Conservation (phyloP, 805 yeast genomes). For the Myxozyma geophila region DNA sequence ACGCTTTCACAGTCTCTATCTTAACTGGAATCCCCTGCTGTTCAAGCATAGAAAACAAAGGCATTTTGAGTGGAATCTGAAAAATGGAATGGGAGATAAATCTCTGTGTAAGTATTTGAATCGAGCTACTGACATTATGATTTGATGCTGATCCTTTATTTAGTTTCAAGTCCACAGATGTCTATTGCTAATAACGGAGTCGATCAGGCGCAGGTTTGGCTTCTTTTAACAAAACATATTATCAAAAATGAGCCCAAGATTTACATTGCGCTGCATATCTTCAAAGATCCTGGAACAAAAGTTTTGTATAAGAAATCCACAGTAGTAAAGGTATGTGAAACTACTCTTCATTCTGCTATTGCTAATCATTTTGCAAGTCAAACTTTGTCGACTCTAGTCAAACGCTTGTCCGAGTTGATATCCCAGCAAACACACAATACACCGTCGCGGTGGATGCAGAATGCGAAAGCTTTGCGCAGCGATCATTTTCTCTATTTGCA, state of each 20-base stretch:
- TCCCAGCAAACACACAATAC: slow-evolving; percentile 22
- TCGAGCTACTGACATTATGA: not conserved
- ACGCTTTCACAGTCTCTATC: slow-evolving; percentile 58
- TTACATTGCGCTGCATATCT: slow-evolving; percentile 25
- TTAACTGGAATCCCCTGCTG: slow-evolving; percentile 64
- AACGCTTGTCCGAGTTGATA: slow-evolving; percentile 15
- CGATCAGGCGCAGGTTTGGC: slow-evolving; percentile 17
- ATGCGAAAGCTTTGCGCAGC: not conserved
- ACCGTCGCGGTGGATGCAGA: slow-evolving; percentile 22
- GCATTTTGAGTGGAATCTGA: slow-evolving; percentile 28
- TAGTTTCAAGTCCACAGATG: slow-evolving; percentile 29
- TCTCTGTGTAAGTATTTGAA: slow-evolving; percentile 13
- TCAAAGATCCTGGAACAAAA: slow-evolving; percentile 16
- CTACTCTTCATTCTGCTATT: not conserved
- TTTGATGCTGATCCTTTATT: not conserved
- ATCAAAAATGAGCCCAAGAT: slow-evolving; percentile 8
- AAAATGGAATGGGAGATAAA: not conserved
- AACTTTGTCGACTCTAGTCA: slow-evolving; percentile 30
- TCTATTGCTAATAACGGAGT: slow-evolving; percentile 11
- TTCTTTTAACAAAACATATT: slow-evolving; percentile 26
- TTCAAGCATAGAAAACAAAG: slow-evolving; percentile 17
- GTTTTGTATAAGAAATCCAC: slow-evolving; percentile 14
- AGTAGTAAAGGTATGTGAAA: slow-evolving; percentile 10
- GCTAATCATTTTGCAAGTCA: slow-evolving; percentile 1
- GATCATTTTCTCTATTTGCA: slow-evolving; percentile 23